Base-by-base conservation (phyloP, 306 rosid species). In the Gastrolobium villosum region DNA sequence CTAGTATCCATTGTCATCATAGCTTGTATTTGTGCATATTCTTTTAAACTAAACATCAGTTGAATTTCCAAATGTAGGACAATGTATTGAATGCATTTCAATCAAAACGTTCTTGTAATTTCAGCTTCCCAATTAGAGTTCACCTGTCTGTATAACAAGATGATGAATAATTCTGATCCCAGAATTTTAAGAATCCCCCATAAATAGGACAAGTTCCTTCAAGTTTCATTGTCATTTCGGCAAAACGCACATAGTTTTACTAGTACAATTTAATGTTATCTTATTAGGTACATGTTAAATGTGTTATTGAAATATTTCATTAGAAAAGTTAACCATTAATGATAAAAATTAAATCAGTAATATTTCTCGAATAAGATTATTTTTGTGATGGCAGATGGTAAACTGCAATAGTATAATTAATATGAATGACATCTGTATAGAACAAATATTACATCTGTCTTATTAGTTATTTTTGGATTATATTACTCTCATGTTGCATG, bases 61-160 rank as follows among this genome's bases (percentile, higher is more conserved):
- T 60, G 46, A 74, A 45, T 44, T 44, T 74, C 48, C 11, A 34
- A 48, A 74, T 48, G 53, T 11, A 48, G 53, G 53, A 48, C 15
- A 48, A 9, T 5, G 6, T 10, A 49, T 9, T 10, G 14, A 10
- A 46, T 13, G 28, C 26, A 49, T 49, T 49, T 14, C 55, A 14
- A n/a, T 49, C 4, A n/a, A 49, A 49, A n/a, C 0, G n/a, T 13
- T 49, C 26, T 7, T 49, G 28, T 49, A 49, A 49, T 49, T 48
- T 49, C 28, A 49, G 55, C 55, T 4, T 49, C 55, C 26, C 28
- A n/a, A 49, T 6, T 49, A 49, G 55, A 49, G 28, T 0, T 49
- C 28, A 1, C 28, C 28, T 4, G 28, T n/a, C 55, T n/a, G 28
- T 49, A 49, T 7, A n/a, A 6, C 55, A n/a, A 49, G 5, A 49